Conservation (phyloP, 495 filamentous ascomycete species). For the Staphylotrichum longicolle region DNA sequence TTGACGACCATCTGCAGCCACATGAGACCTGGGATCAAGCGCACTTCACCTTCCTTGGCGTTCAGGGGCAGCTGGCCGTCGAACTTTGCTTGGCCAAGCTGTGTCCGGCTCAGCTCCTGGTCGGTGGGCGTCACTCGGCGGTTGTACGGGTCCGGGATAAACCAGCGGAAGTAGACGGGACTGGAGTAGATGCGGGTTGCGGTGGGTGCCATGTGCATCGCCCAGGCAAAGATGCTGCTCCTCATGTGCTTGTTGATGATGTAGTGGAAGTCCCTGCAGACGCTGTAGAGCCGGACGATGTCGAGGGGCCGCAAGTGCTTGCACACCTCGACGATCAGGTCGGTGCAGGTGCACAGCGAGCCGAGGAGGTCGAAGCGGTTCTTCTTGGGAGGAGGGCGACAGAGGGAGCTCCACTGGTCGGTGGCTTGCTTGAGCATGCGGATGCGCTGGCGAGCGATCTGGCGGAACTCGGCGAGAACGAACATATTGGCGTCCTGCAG, state of each 20-base stretch:
- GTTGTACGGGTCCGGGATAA: conserved; percentile 47
- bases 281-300: conserved; percentile 56
- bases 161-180: conserved; percentile 44
- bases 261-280: conserved; percentile 55
- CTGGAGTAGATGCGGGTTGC: conserved; percentile 51
- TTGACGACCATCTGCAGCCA: conserved; percentile 34
- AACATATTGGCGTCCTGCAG: conserved; percentile 12
- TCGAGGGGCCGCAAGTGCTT: conserved; percentile 49
- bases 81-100: conserved; percentile 13
- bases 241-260: conserved; percentile 48
- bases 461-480: conserved; percentile 18
- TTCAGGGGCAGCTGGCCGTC: conserved; percentile 9
- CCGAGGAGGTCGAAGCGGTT: conserved; percentile 50
- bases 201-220: conserved; percentile 40
- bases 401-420: conserved; percentile 7
- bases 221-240: conserved; percentile 35
- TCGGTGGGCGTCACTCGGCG: conserved; percentile 28
- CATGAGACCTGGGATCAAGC: conserved; percentile 29
- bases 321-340: conserved; percentile 51
- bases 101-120: conserved; percentile 19
- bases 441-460: conserved; percentile 16
- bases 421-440: conserved; percentile 18
- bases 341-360: conserved; percentile 45
- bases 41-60: conserved; percentile 12
- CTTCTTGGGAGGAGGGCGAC: background rate